Percentiles rank a stretch among this genome's conserved stretches.
phyloP scores from a whole-genome alignment of 768 basidiomycete species.

The Termitomyces sp. region DNA sequence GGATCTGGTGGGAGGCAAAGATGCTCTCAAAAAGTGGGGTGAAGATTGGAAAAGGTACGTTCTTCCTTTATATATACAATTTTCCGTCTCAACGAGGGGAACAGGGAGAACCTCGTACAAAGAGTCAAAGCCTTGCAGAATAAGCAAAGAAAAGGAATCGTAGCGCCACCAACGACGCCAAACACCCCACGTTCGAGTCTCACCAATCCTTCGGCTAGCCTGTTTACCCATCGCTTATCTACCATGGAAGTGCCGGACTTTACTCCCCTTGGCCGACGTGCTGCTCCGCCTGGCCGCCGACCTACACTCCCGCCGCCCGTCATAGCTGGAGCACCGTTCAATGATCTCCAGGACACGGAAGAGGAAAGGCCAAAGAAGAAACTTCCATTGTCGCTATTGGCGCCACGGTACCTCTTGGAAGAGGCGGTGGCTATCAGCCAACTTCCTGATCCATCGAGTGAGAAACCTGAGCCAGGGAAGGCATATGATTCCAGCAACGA shows the following conservation, averaged over 20 bases:
- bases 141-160: conserved; percentile 52
- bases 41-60: conserved; percentile 56
- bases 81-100: background rate
- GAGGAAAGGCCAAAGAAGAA: conserved; percentile 14
- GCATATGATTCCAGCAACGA: background rate
- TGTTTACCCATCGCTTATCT: conserved; percentile 6
- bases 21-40: conserved; percentile 33
- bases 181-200: conserved; percentile 18
- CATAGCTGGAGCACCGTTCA: conserved; percentile 25
- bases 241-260: conserved; percentile 48
- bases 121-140: conserved; percentile 52
- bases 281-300: conserved; percentile 19
- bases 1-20: conserved; percentile 39
- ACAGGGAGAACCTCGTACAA: conserved; percentile 45
- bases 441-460: conserved; percentile 3
- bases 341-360: conserved; percentile 15
- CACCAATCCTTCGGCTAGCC: background rate
- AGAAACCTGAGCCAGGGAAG: background rate
- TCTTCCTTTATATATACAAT: background rate
- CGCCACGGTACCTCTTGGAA: conserved; percentile 52
- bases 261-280: conserved; percentile 38
- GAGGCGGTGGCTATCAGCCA: conserved; percentile 42
- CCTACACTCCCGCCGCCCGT: conserved; percentile 16
- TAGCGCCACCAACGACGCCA: conserved; percentile 51
- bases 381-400: conserved; percentile 38